Evolutionary conservation across 2,329 filamentous ascomycete species (phyloP), one percentile per base, ranked within the genome.

Genomic region (Colletotrichum horii): DNA sequence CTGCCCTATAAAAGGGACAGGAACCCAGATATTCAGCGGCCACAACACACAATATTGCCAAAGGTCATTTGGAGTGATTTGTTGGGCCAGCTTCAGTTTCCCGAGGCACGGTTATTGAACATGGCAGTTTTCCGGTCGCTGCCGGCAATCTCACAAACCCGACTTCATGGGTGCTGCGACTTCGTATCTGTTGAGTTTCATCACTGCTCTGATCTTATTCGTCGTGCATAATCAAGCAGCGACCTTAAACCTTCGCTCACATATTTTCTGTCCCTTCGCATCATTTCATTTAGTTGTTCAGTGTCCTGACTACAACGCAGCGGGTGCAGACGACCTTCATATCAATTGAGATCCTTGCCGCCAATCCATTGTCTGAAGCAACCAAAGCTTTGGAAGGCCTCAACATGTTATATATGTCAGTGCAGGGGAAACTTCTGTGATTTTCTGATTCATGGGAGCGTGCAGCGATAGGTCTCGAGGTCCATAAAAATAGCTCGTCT

Each of bases 21-120:
- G 43, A 19, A 52, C 0, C 0, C 6, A 48, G n/a, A 48, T n/a
- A 0, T 8, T 0, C n/a, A 48, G n/a, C n/a, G 43, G 1, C 19
- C 43, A 22, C n/a, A 4, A 22, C n/a, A 22, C 43, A 43, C 38
- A 43, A 43, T n/a, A n/a, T n/a, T n/a, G n/a, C n/a, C n/a, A n/a
- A n/a, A n/a, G n/a, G n/a, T n/a, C n/a, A n/a, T n/a, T n/a, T n/a
- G n/a, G n/a, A n/a, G 2, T 30, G 30, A 30, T 30, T 32, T 32
- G 30, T 11, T 32, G 9, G 30, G 9, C 32, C 16, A n/a, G 1
- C 36, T 43, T 6, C 0, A n/a, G 4, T 43, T 0, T 19, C 36
- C 2, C 0, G 8, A 43, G 38, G 3, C 38, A n/a, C 38, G 0
- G 38, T 6, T 12, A 12, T n/a, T 43, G 38, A 43, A 6, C 5